Base-by-base conservation (phyloP, 768 basidiomycete species). In the Leccinum pellstonianum region DNA sequence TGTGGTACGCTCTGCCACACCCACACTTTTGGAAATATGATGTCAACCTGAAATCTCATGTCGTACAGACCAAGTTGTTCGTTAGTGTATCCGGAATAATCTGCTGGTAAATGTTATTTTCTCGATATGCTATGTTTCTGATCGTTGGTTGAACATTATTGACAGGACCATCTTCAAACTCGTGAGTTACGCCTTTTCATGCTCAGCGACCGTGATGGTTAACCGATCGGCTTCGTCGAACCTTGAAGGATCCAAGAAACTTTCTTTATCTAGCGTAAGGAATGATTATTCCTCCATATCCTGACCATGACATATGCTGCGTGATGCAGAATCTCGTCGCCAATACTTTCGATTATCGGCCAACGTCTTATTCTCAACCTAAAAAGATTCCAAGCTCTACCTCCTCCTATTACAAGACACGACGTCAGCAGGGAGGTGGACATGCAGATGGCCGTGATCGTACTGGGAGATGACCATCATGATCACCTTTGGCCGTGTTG, bases 291-390 rank as follows among this genome's bases (percentile, higher is more conserved):
- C 33, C 17, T 41, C 17, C n/a, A 4, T 9, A 17, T 41, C 38
- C 38, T 41, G 17, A 41, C 17, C 17, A n/a, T 41, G 37, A 38
- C 37, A 7, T 3, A 6, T 38, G 15, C 14, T 38, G 8, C 12
- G 29, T 38, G 21, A 11, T 12, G 19, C 59, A 69, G 68, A 11
- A 8, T 69, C 14, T 29, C 68, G 5, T 49, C 23, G 6, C 66
- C 63, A 2, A 15, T 67, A 0, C 54, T 69, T 15, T 60, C 65
- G 0, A 21, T 62, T 6, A 17, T 52, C 1, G 68, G 68, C 19
- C 68, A 68, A 52, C 68, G 63, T 4, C 59, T 64, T 11, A 54
- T 68, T 19, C 55, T 68, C 29, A 68, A 66, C 38, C 61, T 69
- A 23, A 58, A 60, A 11, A 55, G 52, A 49, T 48, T 54, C 14